These are phyloP conservation scores for Suillus brevipes DNA, from an alignment of 768 basidiomycete species.

Conservation along the genomic window DNA sequence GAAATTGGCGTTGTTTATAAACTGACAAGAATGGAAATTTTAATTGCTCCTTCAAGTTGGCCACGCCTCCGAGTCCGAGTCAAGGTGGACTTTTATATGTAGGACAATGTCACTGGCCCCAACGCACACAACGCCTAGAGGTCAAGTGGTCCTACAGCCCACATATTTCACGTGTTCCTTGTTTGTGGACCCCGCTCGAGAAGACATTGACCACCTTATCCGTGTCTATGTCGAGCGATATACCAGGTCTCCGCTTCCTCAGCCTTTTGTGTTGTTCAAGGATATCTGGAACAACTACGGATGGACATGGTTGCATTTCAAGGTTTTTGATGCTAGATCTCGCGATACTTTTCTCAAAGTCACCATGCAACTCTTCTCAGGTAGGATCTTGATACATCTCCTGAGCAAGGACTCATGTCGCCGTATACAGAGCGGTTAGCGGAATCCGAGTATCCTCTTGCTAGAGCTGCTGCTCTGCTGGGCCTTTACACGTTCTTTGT, in stretches of 20 bases:
- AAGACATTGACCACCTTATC: conserved; percentile 60
- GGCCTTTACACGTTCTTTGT: conserved; percentile 68
- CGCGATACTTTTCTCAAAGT: conserved; percentile 63
- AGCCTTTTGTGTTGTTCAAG: conserved; percentile 74
- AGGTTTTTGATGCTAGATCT: conserved; percentile 65
- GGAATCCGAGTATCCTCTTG: conserved; percentile 50
- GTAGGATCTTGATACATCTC: conserved; percentile 38
- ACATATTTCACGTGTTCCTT: conserved; percentile 77
- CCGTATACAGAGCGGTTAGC: conserved; percentile 51
- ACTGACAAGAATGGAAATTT: conserved; percentile 24
- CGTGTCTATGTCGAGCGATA: conserved; percentile 54
- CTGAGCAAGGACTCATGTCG: not conserved
- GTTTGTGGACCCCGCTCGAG: conserved; percentile 63
- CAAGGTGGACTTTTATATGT: not conserved
- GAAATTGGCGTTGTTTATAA: conserved; percentile 15
- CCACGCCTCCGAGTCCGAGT: no score
- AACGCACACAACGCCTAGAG: conserved; percentile 57
- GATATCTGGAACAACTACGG: conserved; percentile 62
- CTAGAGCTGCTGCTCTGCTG: conserved; percentile 63
- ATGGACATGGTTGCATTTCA: conserved; percentile 79
- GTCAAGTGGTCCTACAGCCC: conserved; percentile 68
- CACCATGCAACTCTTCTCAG: conserved; percentile 63
- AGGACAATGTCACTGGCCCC: conserved; percentile 42
- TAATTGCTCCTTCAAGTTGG: not conserved
- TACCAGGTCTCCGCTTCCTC: conserved; percentile 28